Percentiles rank a stretch among this genome's conserved stretches.
These are phyloP conservation scores for Alternaria longipes DNA, from an alignment of 2,329 filamentous ascomycete genomes.

Conservation along the genomic window DNA sequence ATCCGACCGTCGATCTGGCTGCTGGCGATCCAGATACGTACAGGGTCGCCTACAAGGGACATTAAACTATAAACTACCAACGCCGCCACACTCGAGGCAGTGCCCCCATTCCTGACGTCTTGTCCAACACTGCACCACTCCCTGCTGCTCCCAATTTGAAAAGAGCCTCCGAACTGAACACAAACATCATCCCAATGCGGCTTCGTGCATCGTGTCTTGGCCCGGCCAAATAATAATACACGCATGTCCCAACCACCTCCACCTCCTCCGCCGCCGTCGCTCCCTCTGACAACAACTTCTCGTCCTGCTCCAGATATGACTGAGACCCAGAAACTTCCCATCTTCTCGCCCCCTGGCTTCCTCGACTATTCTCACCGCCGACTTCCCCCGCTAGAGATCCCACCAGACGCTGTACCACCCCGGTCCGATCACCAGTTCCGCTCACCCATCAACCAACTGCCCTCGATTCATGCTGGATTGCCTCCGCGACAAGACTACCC, in stretches of 20 bases:
- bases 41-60: slow-evolving; percentile 44
- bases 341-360: slow-evolving; percentile 53
- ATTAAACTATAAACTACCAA: slow-evolving; percentile 49
- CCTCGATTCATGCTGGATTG: slow-evolving; percentile 48
- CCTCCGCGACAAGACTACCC: slow-evolving; percentile 42
- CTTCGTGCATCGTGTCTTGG: slow-evolving; percentile 53
- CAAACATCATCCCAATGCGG: slow-evolving; percentile 52
- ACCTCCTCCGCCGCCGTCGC: slow-evolving; percentile 50
- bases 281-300: slow-evolving; percentile 52
- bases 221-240: slow-evolving; percentile 54
- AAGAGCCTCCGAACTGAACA: slow-evolving; percentile 48
- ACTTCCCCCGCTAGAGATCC: slow-evolving; percentile 53
- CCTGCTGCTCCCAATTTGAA: slow-evolving; percentile 49
- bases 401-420: slow-evolving; percentile 49
- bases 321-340: slow-evolving; percentile 55
- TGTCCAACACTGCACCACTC: slow-evolving; percentile 51
- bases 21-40: slow-evolving; percentile 53
- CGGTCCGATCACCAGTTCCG: slow-evolving; percentile 51
- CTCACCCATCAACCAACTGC: slow-evolving; percentile 51
- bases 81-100: slow-evolving; percentile 51
- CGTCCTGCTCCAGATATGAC: slow-evolving; percentile 54
- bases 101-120: slow-evolving; percentile 52
- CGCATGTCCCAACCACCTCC: slow-evolving; percentile 55
- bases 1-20: slow-evolving; percentile 48
- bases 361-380: slow-evolving; percentile 52